Evolutionary conservation across 345 rosid species (phyloP), one percentile per base, ranked within the genome.

Genomic region (Murraya koenigii): DNA sequence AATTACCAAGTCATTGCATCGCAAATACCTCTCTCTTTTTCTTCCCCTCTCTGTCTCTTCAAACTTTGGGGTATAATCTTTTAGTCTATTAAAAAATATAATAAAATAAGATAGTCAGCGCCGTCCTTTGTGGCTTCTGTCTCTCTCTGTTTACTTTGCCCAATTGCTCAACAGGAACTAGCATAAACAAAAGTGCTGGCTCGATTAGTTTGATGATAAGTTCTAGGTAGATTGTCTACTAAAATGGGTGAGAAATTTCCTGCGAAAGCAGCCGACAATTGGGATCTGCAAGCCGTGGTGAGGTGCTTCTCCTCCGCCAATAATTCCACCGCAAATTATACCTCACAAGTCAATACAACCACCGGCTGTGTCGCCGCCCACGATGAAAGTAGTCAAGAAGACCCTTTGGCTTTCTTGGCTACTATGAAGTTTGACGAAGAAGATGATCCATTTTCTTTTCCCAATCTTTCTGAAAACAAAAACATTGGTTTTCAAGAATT

Each of bases 261-360:
- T 11, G 25, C 59, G 19, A 44, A 54, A 38, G 87, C 82, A 90
- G 86, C 83, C 28, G 89, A 86, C 49, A 91, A 89, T 60, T 95
- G 98, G 99, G 99, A 93, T 87, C 92, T 95, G 44, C 80, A 58
- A 58, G 97, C 99, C 9, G 84, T 95, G 38, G 96, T 95, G 13
- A 90, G 90, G 81, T 83, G 96, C 79, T 93, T 90, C 80, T 66
- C 79, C 81, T 69, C 93, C 26, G 52, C 79, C 10, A n/a, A 75
- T n/a, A 35, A 69, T 4, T 61, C 54, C 25, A 1, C 80, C 8
- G 61, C 69, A 68, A 68, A 68, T 25, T 15, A 25, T 44, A 5
- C 11, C 35, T 36, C 8, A 15, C 58, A 44, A n/a, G 0, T 26
- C 20, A 15, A 20, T 4, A 32, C 47, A 11, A 9, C 70, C 20